Base-by-base conservation (phyloP, 768 basidiomycete genomes). In the Mrakia hoshinonis region DNA sequence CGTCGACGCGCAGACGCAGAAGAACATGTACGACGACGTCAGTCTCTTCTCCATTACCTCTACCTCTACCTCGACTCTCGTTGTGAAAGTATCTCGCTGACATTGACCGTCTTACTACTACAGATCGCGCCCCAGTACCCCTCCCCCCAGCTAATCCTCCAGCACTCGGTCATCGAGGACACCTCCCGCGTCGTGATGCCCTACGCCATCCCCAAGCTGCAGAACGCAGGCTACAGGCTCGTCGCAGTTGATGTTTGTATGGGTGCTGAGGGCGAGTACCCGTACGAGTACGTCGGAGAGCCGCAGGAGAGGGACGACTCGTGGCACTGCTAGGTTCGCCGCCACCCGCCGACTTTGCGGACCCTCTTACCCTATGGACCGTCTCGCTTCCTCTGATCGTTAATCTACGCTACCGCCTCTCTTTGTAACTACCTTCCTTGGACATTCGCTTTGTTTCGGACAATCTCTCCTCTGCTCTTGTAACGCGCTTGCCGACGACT, bases 231-330 rank as follows among this genome's bases (percentile, higher is more conserved):
- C 0, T 79, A 78, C 68, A 61, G 77, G 51, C 73, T 79, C 51
- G 78, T 79, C 12, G 73, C 78, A 24, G 78, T 79, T 26, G 77
- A 80, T 49, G 78, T 78, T 20, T 80, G 79, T 58, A 73, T 80
- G 20, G 79, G 79, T 0, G 31, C 54, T 29, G 29, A 43, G n/a
- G 31, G 39, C 49, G 15, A 51, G 49, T 51, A 18, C 9, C 49
- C 49, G 11, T 51, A 51, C 49, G 9, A 51, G 49, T 51, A 24
- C 20, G 49, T 51, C 49, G 49, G 49, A 5, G n/a, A 51, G 20
- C 49, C 49, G 9, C 49, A 51, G 49, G 9, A 51, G 49, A 6
- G 49, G 49, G 49, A 51, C 49, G 15, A 6, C 20, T 51, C 49
- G 6, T 51, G 49, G 49, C 20, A 20, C 20, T 51, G 49, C 49